Evolutionary conservation across 371 early-diverging fungal genomes (phyloP).

Genomic region (Lichtheimia ramosa): DNA sequence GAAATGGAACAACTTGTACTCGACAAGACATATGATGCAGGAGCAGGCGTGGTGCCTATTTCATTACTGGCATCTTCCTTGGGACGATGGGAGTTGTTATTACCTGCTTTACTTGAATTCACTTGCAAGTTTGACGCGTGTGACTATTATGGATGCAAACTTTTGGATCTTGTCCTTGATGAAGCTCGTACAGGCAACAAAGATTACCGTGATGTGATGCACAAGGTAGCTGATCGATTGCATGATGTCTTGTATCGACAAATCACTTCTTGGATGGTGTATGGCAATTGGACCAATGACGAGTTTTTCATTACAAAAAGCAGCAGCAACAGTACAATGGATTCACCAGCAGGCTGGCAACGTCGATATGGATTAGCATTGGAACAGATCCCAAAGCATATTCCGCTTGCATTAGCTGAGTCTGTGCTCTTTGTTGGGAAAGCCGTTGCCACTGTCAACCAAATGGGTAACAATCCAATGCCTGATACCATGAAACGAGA

Average conservation of each 20-base stretch:
- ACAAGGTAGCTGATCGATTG: slow-evolving; percentile 51
- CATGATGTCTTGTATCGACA: slow-evolving; percentile 67
- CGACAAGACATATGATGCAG: slow-evolving; percentile 44
- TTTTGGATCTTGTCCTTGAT: slow-evolving; percentile 60
- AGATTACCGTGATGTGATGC: slow-evolving; percentile 51
- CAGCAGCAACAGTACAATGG: not conserved
- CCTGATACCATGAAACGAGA: slow-evolving; percentile 43
- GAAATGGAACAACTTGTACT: slow-evolving; percentile 57
- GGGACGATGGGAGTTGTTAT: slow-evolving; percentile 38
- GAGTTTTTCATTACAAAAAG: slow-evolving; percentile 60
- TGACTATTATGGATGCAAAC: slow-evolving; percentile 41
- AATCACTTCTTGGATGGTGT: slow-evolving; percentile 73
- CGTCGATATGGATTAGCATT: slow-evolving; percentile 52
- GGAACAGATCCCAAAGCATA: slow-evolving; percentile 51
- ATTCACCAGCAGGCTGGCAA: slow-evolving; percentile 42
- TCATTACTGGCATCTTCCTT: slow-evolving; percentile 43
- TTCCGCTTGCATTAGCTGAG: slow-evolving; percentile 52
- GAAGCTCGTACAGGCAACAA: slow-evolving; percentile 60
- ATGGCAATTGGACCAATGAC: slow-evolving; percentile 65
- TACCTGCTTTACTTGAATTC: slow-evolving; percentile 45
- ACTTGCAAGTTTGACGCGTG: slow-evolving; percentile 28
- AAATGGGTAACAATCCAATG: slow-evolving; percentile 24
- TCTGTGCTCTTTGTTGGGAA: slow-evolving; percentile 77
- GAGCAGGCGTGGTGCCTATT: slow-evolving; percentile 47
- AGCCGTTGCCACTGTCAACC: slow-evolving; percentile 61